phyloP scores from a whole-genome alignment of 768 basidiomycete genomes.

The Collybia mongolica region DNA sequence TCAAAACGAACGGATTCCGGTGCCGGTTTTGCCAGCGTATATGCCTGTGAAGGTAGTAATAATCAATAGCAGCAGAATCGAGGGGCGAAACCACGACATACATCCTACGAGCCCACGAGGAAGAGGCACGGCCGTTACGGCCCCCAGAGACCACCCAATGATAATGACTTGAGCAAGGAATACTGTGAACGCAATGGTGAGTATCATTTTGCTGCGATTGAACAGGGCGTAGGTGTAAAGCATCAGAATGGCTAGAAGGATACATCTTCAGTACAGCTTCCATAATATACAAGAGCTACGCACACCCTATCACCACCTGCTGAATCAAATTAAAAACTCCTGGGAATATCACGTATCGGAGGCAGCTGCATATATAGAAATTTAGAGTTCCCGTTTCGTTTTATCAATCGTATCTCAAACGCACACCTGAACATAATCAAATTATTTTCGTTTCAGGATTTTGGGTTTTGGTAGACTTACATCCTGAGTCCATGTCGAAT shows the following conservation, averaged over 20 bases:
- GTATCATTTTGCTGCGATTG: slow-evolving; percentile 5
- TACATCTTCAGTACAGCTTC: not conserved
- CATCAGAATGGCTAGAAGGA: slow-evolving; percentile 5
- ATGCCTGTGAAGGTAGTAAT: slow-evolving; percentile 2
- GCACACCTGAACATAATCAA: too few relatives aligned
- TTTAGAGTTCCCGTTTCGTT: too few relatives aligned
- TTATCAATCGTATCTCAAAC: too few relatives aligned
- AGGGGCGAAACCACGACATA: not conserved
- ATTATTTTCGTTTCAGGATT: too few relatives aligned
- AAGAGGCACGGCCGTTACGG: slow-evolving; percentile 8
- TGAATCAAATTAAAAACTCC: slow-evolving; percentile 11
- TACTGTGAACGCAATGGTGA: not conserved
- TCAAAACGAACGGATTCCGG: slow-evolving; percentile 9
- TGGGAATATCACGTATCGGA: slow-evolving; percentile 9
- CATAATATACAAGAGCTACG: not conserved
- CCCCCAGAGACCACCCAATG: slow-evolving; percentile 15
- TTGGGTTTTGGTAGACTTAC: too few relatives aligned
- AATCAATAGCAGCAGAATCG: not conserved
- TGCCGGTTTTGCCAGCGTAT: slow-evolving; percentile 10
- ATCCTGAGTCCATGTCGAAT: slow-evolving; percentile 7
- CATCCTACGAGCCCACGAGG: slow-evolving; percentile 10
- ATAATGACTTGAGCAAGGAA: slow-evolving; percentile 8
- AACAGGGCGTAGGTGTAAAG: slow-evolving; percentile 12
- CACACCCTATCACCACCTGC: slow-evolving; percentile 11
- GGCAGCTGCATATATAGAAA: not conserved